Evolutionary conservation across 2,329 filamentous ascomycete species (phyloP), one percentile per base, ranked within the genome.

Genomic region (Xylariaceae sp.): DNA sequence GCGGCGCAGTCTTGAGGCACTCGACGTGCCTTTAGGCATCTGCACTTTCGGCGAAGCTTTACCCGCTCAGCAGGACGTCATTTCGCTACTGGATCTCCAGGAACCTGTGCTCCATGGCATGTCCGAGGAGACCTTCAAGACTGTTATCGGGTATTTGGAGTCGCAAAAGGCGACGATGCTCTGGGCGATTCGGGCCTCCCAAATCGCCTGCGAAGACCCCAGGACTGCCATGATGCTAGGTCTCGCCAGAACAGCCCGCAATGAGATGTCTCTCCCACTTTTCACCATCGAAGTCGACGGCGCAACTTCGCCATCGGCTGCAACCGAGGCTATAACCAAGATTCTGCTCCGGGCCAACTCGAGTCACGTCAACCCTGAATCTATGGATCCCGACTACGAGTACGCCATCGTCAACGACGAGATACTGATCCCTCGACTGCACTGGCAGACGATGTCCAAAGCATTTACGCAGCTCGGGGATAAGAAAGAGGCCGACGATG

Each of bases 281-380:
- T 20, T n/a, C 1, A 52, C 50, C 37, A 29, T 52, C n/a, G 50
- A 52, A 12, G 32, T 52, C 32, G 50, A 52, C 20, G 26, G 10
- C 26, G 5, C 26, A 10, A 29, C 5, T 5, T 10, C 10, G 6
- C 26, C 5, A 5, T 5, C 6, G 26, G 26, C 26, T 5, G 26
- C 26, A 29, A n/a, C n/a, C n/a, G 10, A 29, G 26, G 26, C 26
- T 10, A 10, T 29, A 5, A 10, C 10, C 10, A 10, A 10, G 5
- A 10, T 29, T 5, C 26, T 29, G 10, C n/a, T n/a, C n/a, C n/a
- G n/a, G n/a, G n/a, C n/a, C n/a, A n/a, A n/a, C n/a, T n/a, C n/a
- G n/a, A 29, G 26, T 29, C 5, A 29, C 6, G 26, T 29, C 5
- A 5, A 29, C 6, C 26, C 5, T 5, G 26, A 10, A 29, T 6